Evolutionary conservation across 305 asterid genomes (phyloP), one percentile per base, ranked within the genome.

Genomic region (Lippia alba): DNA sequence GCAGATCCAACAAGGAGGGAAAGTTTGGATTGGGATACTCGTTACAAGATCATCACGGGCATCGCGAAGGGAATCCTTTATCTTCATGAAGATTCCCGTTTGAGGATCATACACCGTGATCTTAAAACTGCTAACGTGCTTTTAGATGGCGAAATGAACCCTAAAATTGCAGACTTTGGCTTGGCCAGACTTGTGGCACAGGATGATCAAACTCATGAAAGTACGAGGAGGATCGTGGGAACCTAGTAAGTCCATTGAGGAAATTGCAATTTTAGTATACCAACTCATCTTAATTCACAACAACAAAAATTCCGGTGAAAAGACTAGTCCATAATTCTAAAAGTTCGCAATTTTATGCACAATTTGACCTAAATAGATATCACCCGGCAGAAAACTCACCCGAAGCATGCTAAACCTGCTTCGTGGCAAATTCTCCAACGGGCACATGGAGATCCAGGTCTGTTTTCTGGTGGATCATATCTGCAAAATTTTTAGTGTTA

Each of bases 91-190:
- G 70, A 69, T 12, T 69, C 74, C 0, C 58, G 58, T 56, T 34
- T 71, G 12, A 71, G 44, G 57, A 71, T 71, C n/a, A 55, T 71
- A 8, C 76, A 62, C 11, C 16, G 76, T 56, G 70, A 71, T 68
- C 33, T 71, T 24, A 68, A 68, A 56, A 48, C 65, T 0, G 56
- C 65, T 64, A 68, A 56, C 56, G 74, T 69, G 34, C 56, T 71
- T 15, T 33, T 72, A 19, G 71, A 72, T 19, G 4, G 12, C 0
- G 53, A 64, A 4, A 64, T 72, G 71, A 10, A 46, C 3, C 40
- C 76, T 30, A 72, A 72, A 36, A 63, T 72, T 15, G 55, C 76
- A 8, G 76, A 72, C 33, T 72, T 72, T 17, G 71, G 76, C 3
- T 41, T 64, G 53, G 76, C 76, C 12, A 71, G 69, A 19, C 51